Evolutionary conservation across 2,329 filamentous ascomycete genomes (phyloP).

Genomic region (Clarireedia hainanense): DNA sequence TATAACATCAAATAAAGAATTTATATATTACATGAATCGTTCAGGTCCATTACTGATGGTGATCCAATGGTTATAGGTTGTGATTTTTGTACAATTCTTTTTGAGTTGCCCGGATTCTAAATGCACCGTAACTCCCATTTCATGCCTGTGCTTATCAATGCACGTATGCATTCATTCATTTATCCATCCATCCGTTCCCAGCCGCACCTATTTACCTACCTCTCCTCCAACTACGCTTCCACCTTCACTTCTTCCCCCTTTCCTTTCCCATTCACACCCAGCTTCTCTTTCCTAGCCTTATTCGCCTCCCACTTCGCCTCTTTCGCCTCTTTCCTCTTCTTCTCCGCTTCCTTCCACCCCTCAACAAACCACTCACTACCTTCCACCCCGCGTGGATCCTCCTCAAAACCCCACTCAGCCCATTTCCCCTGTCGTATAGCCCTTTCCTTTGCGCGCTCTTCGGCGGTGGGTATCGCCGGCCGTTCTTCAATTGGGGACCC

Average conservation of each 20-base stretch:
- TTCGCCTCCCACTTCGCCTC: background rate
- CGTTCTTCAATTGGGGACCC: constrained; percentile 56
- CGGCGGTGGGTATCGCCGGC: constrained; percentile 55
- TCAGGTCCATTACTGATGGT: too few species aligned
- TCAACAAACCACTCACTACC: constrained; percentile 2
- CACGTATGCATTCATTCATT: constrained; percentile 7
- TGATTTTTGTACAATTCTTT: too few species aligned
- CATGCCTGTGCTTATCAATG: background rate
- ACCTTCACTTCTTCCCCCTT: background rate
- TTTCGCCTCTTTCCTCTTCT: background rate
- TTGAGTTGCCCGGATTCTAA: background rate
- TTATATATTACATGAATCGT: too few species aligned
- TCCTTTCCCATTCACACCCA: background rate
- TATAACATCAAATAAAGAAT: background rate
- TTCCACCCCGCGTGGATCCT: background rate
- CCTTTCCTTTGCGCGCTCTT: constrained; percentile 53
- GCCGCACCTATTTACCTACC: background rate
- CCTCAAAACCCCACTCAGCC: constrained; percentile 11
- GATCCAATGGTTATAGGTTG: too few species aligned
- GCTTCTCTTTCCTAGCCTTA: background rate
- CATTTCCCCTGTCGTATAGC: constrained; percentile 48
- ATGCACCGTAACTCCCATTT: background rate
- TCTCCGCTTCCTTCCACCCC: constrained; percentile 17
- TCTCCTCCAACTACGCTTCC: background rate
- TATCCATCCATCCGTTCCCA: constrained; percentile 4